These are phyloP conservation scores for Dendrothele bispora DNA, from an alignment of 768 basidiomycete species.

Conservation along the genomic window DNA sequence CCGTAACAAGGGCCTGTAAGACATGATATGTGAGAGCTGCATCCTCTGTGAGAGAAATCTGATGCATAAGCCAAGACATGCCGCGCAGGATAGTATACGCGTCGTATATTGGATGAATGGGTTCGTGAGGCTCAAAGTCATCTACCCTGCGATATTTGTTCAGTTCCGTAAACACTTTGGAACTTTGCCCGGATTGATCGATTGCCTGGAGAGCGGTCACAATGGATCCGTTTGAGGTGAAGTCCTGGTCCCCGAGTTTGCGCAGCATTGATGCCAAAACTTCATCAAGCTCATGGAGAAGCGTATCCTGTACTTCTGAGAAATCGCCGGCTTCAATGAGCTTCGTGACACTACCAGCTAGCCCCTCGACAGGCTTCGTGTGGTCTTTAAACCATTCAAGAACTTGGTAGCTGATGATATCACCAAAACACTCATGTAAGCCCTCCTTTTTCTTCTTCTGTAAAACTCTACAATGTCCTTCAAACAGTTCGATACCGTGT, in stretches of 20 bases:
- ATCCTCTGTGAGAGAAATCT: conserved; percentile 41
- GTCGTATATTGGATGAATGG: conserved; percentile 64
- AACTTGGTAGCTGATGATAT: conserved; percentile 65
- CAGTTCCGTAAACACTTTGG: conserved; percentile 47
- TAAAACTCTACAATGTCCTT: conserved; percentile 60
- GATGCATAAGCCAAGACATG: conserved; percentile 57
- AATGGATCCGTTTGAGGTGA: conserved; percentile 51
- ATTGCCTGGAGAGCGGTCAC: conserved; percentile 31
- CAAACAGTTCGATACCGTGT: conserved; percentile 49
- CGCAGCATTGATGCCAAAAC: conserved; percentile 61
- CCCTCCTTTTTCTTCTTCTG: conserved; percentile 52
- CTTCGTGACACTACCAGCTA: conserved; percentile 37
- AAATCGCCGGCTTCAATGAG: conserved; percentile 28
- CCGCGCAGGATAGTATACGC: conserved; percentile 51
- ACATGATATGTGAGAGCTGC: conserved; percentile 74
- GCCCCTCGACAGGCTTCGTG: conserved; percentile 13
- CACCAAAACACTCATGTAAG: conserved; percentile 62
- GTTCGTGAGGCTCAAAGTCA: conserved; percentile 54
- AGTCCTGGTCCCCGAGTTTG: conserved; percentile 69
- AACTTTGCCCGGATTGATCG: conserved; percentile 35
- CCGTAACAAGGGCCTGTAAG: conserved; percentile 68
- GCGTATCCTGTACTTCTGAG: conserved; percentile 31
- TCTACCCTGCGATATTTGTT: conserved; percentile 49
- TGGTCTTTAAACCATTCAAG: conserved; percentile 43
- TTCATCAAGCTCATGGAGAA: conserved; percentile 50